These are phyloP conservation scores for Microcos paniculata DNA, from an alignment of 345 rosid genomes.

Conservation along the genomic window DNA sequence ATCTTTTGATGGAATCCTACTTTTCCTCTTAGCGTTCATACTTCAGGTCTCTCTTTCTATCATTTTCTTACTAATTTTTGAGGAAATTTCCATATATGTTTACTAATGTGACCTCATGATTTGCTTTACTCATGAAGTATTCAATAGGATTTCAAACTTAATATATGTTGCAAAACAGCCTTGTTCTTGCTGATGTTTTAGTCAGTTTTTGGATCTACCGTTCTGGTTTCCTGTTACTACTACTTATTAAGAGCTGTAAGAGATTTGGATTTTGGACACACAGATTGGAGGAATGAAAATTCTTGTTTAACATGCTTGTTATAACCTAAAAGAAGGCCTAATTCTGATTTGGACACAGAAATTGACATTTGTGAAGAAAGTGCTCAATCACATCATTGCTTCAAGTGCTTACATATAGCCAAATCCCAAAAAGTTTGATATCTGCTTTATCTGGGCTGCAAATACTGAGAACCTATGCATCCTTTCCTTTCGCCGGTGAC, in stretches of 20 bases:
- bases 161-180: background rate
- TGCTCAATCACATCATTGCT: background rate
- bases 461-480: background rate
- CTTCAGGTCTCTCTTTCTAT: too few relatives aligned
- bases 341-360: background rate
- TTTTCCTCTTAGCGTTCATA: too few relatives aligned
- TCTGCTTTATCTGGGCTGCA: background rate
- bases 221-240: background rate
- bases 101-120: too few relatives aligned
- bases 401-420: background rate
- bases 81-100: too few relatives aligned
- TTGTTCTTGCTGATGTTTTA: background rate
- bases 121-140: too few relatives aligned
- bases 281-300: background rate
- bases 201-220: background rate
- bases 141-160: too few relatives aligned
- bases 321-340: background rate
- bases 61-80: too few relatives aligned
- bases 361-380: background rate
- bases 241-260: background rate
- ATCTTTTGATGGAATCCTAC: too few relatives aligned
- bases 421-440: constrained; percentile 13
- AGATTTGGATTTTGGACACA: too few relatives aligned
- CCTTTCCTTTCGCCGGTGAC: background rate
- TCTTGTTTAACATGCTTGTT: background rate